Evolutionary conservation across 129 eudicot species (phyloP), one percentile per base, ranked within the genome.

Genomic region (Lactuca sativa): DNA sequence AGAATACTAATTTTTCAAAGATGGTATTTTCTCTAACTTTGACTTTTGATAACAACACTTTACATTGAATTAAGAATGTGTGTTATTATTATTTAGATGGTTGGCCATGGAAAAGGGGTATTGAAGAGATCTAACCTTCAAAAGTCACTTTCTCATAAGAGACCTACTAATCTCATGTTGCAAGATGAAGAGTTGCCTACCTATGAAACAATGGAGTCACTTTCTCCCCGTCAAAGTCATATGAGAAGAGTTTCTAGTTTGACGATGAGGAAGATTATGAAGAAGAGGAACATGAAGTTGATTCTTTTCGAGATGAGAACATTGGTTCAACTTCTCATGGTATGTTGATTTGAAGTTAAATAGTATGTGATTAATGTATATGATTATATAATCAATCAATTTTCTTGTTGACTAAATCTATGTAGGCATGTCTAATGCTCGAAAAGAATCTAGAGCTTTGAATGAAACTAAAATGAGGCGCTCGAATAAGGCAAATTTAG

Each of bases 81-180:
- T 54, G 59, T 54, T 54, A 54, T 54, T 54, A 31, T 54, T 54
- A 54, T 54, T 15, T 15, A 58, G 63, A 31, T 58, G 63, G 63
- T 14, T 31, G 15, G 41, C 40, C 41, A 18, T 31, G 63, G 41
- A 58, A 58, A 58, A 58, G 17, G 64, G 9, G 64, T 4, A 17
- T 13, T 54, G 4, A 54, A 6, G 5, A 54, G 6, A 18, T 15
- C n/a, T 10, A 18, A 13, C 14, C 56, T 10, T 52, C 21, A 52
- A 18, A 52, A 52, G 56, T n/a, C 15, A 18, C 21, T 1, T 18
- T 18, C 5, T 34, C 38, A 34, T 34, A 34, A 34, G 38, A 5
- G 38, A 34, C 0, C 0, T 34, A 34, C 38, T 3, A 34, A 34
- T 4, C 5, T 34, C 38, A 34, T 4, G 38, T 34, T 34, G 38